Percentiles rank a stretch among this genome's conserved stretches.
These are phyloP conservation scores for Ormosia emarginata DNA, from an alignment of 306 rosid genomes.

Conservation along the genomic window DNA sequence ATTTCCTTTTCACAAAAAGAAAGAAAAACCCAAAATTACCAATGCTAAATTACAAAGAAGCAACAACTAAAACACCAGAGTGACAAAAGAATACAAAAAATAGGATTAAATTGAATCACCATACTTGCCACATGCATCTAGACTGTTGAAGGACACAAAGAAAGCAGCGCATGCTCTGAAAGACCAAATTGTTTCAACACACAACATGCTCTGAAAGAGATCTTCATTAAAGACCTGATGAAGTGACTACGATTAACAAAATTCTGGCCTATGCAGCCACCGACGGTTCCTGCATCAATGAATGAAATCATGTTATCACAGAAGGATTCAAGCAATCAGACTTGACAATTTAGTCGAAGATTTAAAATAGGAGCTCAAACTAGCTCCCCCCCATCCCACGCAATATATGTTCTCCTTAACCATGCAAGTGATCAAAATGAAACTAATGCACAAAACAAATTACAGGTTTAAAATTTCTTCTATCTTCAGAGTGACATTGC, in stretches of 20 bases:
- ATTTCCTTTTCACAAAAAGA: conserved; percentile 21
- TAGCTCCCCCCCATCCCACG: neutral
- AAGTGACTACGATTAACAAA: conserved; percentile 1
- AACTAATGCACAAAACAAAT: neutral
- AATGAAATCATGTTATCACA: neutral
- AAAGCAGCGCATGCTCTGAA: neutral
- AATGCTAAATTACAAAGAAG: conserved; percentile 26
- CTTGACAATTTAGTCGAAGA: neutral
- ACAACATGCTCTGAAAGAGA: conserved; percentile 14
- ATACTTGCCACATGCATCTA: conserved; percentile 25
- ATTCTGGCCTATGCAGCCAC: conserved; percentile 58
- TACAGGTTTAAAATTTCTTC: neutral
- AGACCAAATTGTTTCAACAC: neutral
- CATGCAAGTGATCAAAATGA: neutral
- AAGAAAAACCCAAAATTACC: neutral
- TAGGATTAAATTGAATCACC: conserved; percentile 31
- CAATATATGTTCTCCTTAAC: neutral
- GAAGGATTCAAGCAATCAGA: neutral
- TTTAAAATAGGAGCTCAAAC: neutral
- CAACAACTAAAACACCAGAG: conserved; percentile 22
- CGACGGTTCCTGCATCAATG: conserved; percentile 67
- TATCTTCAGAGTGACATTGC: neutral
- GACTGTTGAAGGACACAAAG: conserved; percentile 16
- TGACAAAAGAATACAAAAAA: conserved; percentile 42
- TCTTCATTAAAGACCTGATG: neutral